Base-by-base conservation (phyloP, 148 eudicot species). In the Rhododendron ovatum region DNA sequence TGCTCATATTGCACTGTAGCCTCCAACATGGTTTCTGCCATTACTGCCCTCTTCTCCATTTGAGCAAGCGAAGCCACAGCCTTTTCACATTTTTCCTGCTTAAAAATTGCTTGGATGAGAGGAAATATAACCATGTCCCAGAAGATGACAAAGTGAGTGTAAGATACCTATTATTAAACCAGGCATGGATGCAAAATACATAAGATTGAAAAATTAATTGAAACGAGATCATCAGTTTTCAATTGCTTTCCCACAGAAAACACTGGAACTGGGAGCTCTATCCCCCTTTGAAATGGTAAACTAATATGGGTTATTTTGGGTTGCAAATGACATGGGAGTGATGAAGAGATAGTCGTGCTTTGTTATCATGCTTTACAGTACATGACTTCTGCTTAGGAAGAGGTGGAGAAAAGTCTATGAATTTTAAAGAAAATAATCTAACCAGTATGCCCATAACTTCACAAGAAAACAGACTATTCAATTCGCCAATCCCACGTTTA, bases 11-110 rank as follows among this genome's bases (percentile, higher is more conserved):
- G 96, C 87, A 94, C 84, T 59, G 96, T 94, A 57, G 96, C 99
- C 91, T 96, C 96, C 83, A 96, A 88, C 95, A 91, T 92, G 28
- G 98, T 88, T 84, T 96, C 98, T 13, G 99, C 98, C 93, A 92
- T 93, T 80, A 89, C 90, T 53, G 87, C 96, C 87, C 93, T 92
- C 89, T 95, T 95, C 85, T 96, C 99, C 96, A 90, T 92, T 85
- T 92, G 88, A 88, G 91, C 91, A 82, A 95, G 79, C 0, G 94
- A 88, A 84, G 90, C 87, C 92, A 91, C 87, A 61, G 94, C 94
- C 80, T 91, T 89, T 13, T 96, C 95, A 87, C 93, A 94, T 86
- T 96, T 95, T 78, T 94, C 95, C 99, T 96, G 92, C 50, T 83
- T 39, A 82, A 57, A 61, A 67, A 77, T 14, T 59, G 35, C 67